Conservation (phyloP, 2,329 filamentous ascomycete genomes). For the Myriosclerotinia scirpicola region DNA sequence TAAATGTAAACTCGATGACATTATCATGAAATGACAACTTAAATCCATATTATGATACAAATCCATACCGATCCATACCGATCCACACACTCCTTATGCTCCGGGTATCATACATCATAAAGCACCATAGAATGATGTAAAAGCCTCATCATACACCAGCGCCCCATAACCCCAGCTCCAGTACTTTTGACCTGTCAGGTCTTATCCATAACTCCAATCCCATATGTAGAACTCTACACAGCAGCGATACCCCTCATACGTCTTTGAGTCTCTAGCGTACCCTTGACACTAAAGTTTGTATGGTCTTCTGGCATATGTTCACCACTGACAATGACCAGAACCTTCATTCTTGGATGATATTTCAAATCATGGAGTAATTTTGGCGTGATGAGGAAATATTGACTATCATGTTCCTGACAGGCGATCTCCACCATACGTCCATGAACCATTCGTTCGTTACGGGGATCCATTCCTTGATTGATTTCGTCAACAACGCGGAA, state of each 20-base stretch:
- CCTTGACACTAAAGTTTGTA: constrained; percentile 37
- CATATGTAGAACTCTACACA: not conserved
- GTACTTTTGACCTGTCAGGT: not conserved
- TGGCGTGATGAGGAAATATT: constrained; percentile 97
- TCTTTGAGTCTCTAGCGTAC: constrained; percentile 35
- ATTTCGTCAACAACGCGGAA: constrained; percentile 99
- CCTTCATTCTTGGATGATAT: constrained; percentile 88
- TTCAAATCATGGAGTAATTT: constrained; percentile 84
- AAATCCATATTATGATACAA: not conserved
- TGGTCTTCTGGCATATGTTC: constrained; percentile 63
- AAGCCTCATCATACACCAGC: not conserved
- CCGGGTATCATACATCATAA: not conserved
- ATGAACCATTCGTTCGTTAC: constrained; percentile 97
- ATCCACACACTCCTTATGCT: not conserved
- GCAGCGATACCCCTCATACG: constrained; percentile 31
- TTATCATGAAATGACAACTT: not conserved
- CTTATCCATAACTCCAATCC: not conserved
- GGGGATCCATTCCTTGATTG: constrained; percentile 98
- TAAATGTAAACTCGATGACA: not conserved
- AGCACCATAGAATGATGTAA: not conserved
- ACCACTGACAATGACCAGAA: constrained; percentile 90
- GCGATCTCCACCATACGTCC: constrained; percentile 98
- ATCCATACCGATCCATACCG: not conserved
- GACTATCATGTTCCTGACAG: constrained; percentile 74
- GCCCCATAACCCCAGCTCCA: not conserved